These are phyloP conservation scores for Trichoderma brevicompactum DNA, from an alignment of 2,329 filamentous ascomycete species.

Conservation along the genomic window DNA sequence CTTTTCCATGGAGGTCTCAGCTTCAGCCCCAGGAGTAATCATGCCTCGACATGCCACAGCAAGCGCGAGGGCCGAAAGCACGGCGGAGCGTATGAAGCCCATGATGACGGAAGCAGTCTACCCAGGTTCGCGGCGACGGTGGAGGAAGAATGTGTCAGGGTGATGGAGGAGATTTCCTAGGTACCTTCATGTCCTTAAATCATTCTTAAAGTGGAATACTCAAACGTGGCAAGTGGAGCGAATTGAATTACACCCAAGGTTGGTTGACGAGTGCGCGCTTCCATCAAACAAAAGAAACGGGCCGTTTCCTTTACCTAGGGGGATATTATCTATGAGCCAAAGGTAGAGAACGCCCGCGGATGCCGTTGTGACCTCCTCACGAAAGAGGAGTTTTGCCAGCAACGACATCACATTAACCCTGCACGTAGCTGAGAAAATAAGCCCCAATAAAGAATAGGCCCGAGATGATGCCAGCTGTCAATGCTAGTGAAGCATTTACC, in stretches of 20 bases:
- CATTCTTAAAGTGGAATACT: not conserved
- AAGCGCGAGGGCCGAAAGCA: slow-evolving; percentile 1
- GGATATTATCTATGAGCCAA: not conserved
- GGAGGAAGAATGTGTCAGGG: not conserved
- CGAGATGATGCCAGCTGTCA: slow-evolving; percentile 4
- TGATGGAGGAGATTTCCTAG: not conserved
- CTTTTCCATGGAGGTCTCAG: slow-evolving; percentile 3
- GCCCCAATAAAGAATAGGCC: slow-evolving; percentile 17
- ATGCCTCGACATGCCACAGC: slow-evolving; percentile 2
- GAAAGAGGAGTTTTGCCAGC: not conserved
- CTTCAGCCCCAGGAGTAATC: not conserved
- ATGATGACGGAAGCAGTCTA: slow-evolving; percentile 7
- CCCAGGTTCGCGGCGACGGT: not conserved
- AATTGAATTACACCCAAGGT: not conserved
- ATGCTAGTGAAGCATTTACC: slow-evolving; percentile 15
- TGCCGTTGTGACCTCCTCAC: not conserved
- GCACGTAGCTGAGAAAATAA: not conserved
- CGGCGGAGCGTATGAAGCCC: slow-evolving; percentile 17
- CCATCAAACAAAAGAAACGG: slow-evolving; percentile 7
- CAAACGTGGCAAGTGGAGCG: not conserved
- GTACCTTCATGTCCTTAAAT: not conserved
- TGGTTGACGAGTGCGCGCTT: not conserved
- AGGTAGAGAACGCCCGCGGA: slow-evolving; percentile 1
- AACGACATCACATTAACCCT: not conserved
- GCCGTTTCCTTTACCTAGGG: slow-evolving; percentile 1